Evolutionary conservation across 139 green algal species (phyloP).

Genomic region (Coccomyxa sp.): DNA sequence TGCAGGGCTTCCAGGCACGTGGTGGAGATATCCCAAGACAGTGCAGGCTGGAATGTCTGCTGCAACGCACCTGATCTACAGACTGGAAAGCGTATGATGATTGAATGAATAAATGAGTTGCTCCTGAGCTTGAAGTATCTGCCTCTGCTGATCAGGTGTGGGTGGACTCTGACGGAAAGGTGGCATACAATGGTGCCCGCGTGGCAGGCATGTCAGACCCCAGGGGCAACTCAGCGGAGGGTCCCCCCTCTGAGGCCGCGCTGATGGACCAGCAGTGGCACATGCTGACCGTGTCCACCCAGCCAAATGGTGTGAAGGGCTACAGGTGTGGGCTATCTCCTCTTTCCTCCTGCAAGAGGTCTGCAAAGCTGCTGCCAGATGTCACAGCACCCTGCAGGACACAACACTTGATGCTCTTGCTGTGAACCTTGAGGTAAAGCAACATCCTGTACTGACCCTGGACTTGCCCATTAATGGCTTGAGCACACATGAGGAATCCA

Average conservation of each 20-base stretch:
- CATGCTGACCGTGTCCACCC: slow-evolving; percentile 54
- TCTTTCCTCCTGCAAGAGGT: neutral
- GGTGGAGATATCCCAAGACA: too few species aligned
- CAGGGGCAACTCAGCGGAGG: neutral
- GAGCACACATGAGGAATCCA: neutral
- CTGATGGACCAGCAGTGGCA: slow-evolving; percentile 56
- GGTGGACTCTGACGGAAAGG: slow-evolving; percentile 43
- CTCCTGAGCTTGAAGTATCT: too few species aligned
- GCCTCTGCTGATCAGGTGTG: slow-evolving; percentile 16
- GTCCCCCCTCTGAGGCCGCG: neutral
- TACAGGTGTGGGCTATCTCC: slow-evolving; percentile 12
- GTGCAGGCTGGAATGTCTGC: too few species aligned
- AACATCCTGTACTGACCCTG: neutral
- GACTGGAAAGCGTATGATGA: too few species aligned
- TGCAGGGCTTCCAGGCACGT: neutral
- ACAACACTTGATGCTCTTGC: too few species aligned
- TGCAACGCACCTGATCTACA: too few species aligned
- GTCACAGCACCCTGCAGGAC: neutral
- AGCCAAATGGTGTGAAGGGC: slow-evolving; percentile 18
- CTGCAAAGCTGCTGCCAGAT: neutral
- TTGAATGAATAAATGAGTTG: too few species aligned
- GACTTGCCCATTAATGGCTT: neutral
- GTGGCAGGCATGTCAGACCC: neutral
- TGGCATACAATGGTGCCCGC: slow-evolving; percentile 14
- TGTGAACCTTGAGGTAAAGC: too few species aligned